Percentiles rank a stretch among this genome's conserved stretches.
Evolutionary conservation across 768 basidiomycete species (phyloP).

Genomic region (Tulasnella sp.): DNA sequence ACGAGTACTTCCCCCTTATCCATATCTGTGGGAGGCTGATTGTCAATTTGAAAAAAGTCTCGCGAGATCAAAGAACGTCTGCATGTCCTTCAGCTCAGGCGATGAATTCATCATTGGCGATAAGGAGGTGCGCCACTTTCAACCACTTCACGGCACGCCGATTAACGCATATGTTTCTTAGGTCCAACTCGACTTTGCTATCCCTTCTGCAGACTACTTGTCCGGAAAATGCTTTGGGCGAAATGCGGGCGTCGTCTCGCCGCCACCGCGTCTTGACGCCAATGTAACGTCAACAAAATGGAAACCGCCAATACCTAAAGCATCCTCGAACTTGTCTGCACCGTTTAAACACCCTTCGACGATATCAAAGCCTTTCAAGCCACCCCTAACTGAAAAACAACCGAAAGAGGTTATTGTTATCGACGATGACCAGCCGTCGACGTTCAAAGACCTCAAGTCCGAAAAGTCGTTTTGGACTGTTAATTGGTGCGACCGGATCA

Average conservation of each 20-base stretch:
- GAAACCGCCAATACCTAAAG: background rate
- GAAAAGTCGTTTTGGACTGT: constrained; percentile 9
- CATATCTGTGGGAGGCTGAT: background rate
- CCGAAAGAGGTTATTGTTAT: background rate
- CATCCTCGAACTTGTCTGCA: background rate
- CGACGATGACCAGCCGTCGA: background rate
- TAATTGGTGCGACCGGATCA: constrained; percentile 14
- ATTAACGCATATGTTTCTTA: background rate
- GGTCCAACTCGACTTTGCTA: constrained; percentile 17
- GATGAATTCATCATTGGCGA: constrained; percentile 22
- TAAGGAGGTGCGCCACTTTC: constrained; percentile 23
- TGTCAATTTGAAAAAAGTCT: background rate
- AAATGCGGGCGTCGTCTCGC: background rate
- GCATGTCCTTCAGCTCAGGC: constrained; percentile 11
- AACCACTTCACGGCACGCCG: background rate
- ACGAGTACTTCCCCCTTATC: constrained; percentile 20
- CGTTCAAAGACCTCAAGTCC: no score
- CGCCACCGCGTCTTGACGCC: no score
- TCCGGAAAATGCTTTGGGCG: constrained; percentile 15
- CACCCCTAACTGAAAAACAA: background rate
- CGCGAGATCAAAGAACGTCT: background rate
- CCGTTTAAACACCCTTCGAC: background rate
- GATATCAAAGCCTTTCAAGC: background rate
- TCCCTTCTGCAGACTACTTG: constrained; percentile 12
- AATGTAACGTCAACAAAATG: no score